Base-by-base conservation (phyloP, 768 basidiomycete species). In the Epithele typhae region DNA sequence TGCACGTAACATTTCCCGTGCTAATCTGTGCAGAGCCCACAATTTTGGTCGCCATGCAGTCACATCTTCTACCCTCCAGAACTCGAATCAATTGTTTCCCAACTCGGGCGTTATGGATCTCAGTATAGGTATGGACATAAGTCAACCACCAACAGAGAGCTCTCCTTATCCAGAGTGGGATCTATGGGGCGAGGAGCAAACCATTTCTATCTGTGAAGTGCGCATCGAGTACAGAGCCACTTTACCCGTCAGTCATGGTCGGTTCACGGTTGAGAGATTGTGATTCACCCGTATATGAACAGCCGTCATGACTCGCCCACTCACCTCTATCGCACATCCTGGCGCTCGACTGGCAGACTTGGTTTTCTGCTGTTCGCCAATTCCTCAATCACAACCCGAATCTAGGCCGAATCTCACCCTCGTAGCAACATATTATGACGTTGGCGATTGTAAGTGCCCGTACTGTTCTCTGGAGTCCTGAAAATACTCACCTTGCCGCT, bases 41-140 rank as follows among this genome's bases (percentile, higher is more conserved):
- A 8, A 67, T 87, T 25, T 40, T 86, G 33, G 64, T 88, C 21
- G 86, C 86, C 10, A 83, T 77, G 55, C 76, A 81, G 43, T 79
- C 82, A 15, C 70, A 70, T 50, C 64, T 74, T 33, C 66, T 73
- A 39, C 83, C 82, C 4, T 50, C 59, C 52, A 50, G 38, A 55
- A 54, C 39, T 52, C 57, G 12, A 51, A 51, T 18, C 49, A 54
- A 15, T 45, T 63, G 18, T 25, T 55, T 27, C 60, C 61, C 5
- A 37, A 18, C 5, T 68, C 74, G n/a, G n/a, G n/a, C n/a, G n/a
- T n/a, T 17, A 69, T 80, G 60, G 72, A 76, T 52, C 64, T 81
- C 3, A 63, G 63, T 18, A 50, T 73, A 6, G 56, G 68, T 2
- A 57, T 74, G 1, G 66, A 69, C 22, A 47, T 71, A 21, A 39